Evolutionary conservation across 108 stramenopile genomes (phyloP), one percentile per base, ranked within the genome.

Genomic region (Schizochytrium sp.): DNA sequence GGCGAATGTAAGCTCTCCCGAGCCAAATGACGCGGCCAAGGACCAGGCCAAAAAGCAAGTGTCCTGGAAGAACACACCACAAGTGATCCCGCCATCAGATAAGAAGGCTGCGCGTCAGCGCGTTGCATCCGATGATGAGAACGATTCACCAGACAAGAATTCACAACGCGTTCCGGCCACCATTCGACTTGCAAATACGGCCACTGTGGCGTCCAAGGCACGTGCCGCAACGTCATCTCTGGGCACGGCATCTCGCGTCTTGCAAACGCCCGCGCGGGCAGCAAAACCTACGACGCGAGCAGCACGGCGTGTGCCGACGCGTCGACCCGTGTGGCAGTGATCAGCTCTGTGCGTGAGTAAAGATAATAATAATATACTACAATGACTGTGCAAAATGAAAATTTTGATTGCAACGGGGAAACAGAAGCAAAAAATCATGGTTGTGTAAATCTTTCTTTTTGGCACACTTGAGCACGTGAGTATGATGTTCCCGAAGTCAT

Each of bases 11-110:
- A 69, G 63, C 63, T 69, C 63, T 14, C 63, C 63, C 2, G 63
- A 69, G 14, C 63, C 63, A 6, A 69, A 23, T 18, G 21, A 41
- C 8, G 5, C 51, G 51, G 45, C 45, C 48, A 83, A 83, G 51
- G 76, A 47, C n/a, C 51, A 47, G 48, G 19, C 76, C 19, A 83
- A 83, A 45, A 83, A 83, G 51, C 76, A 83, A 23, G 76, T 83
- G n/a, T 83, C 76, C 25, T 83, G 76, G 76, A 83, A 83, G 76
- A 83, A 83, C 51, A 83, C 76, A 3, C 76, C 76, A 23, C 51
- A 53, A 4, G 76, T 83, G 45, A 83, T 83, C 3, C 76, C 76
- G n/a, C 48, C 51, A 12, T 53, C 48, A 4, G 76, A 53, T 34
- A 21, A 28, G n/a, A 83, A 83, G 51, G 51, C n/a, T 6, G 76